A percentile compares a stretch with the other conserved stretches of the same genome.
Conservation (phyloP, 1,139 yeast species). For the Hyphopichia wangnamkhiaoensis region DNA sequence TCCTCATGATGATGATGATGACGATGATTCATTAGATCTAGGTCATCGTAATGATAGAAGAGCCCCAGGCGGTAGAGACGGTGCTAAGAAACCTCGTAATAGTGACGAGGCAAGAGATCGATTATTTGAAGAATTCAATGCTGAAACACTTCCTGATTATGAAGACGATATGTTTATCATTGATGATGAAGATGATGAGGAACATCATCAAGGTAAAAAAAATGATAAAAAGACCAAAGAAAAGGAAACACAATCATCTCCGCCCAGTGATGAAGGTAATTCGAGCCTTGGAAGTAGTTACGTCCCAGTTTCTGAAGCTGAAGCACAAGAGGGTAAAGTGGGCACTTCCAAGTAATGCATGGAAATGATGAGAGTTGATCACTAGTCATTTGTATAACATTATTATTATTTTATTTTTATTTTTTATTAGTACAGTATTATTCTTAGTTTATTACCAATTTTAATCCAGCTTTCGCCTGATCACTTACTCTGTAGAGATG, state of each 20-base stretch:
- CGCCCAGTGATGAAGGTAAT: no score
- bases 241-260: background rate
- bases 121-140: slow-evolving; percentile 42
- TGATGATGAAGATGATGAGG: slow-evolving; percentile 40
- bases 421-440: no score
- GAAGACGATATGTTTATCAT: slow-evolving; percentile 47
- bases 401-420: no score
- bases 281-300: background rate
- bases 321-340: no score
- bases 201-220: slow-evolving; percentile 6
- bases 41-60: slow-evolving; percentile 23
- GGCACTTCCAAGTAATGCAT: background rate
- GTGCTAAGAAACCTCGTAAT: slow-evolving; percentile 4
- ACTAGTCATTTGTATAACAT: no score
- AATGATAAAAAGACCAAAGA: background rate
- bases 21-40: slow-evolving; percentile 27
- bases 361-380: no score
- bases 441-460: no score
- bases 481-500: no score
- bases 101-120: slow-evolving; percentile 42
- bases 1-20: slow-evolving; percentile 16
- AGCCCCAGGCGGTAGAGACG: slow-evolving; percentile 8
- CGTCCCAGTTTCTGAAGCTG: background rate
- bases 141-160: slow-evolving; percentile 39
- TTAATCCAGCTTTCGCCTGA: no score